Conservation (phyloP, 352 stramenopile species). For the Saprolegnia parasitica region DNA sequence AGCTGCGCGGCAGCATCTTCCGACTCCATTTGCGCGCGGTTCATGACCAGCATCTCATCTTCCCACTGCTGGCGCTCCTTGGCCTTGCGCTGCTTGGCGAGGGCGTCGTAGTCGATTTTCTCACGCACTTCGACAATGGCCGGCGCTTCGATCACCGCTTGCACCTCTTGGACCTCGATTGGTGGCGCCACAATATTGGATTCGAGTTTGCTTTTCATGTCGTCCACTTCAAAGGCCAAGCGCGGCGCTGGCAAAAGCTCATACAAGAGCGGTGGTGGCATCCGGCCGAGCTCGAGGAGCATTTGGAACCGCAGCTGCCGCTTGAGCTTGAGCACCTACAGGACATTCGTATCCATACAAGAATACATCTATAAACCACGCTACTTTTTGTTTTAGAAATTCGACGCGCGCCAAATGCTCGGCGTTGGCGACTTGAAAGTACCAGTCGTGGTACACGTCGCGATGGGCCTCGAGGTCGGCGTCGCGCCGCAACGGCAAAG, state of each 20-base stretch:
- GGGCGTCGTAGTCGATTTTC: not conserved
- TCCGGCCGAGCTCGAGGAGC: not conserved
- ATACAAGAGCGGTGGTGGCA: not conserved
- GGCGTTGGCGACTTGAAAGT: conserved; percentile 18
- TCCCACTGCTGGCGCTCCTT: conserved; percentile 18
- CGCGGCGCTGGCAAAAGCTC: not conserved
- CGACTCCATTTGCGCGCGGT: conserved; percentile 19
- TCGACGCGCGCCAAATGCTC: conserved; percentile 7
- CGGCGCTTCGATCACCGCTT: not conserved
- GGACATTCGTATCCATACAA: not conserved
- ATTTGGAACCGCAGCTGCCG: conserved; percentile 10
- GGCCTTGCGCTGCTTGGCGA: not conserved
- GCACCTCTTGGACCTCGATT: not conserved
- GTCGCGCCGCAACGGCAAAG: not conserved
- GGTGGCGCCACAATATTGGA: not conserved
- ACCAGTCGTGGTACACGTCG: conserved; percentile 19
- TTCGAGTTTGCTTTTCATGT: not conserved
- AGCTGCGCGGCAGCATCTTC: conserved; percentile 3
- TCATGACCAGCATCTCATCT: not conserved
- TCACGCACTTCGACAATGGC: not conserved
- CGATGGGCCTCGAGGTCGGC: not conserved
- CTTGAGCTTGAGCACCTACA: conserved; percentile 13
- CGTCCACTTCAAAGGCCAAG: not conserved
- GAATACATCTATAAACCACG: not conserved
- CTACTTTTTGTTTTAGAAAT: conserved; percentile 22